Base-by-base conservation (phyloP, 768 basidiomycete species). In the Auriscalpium orientale region DNA sequence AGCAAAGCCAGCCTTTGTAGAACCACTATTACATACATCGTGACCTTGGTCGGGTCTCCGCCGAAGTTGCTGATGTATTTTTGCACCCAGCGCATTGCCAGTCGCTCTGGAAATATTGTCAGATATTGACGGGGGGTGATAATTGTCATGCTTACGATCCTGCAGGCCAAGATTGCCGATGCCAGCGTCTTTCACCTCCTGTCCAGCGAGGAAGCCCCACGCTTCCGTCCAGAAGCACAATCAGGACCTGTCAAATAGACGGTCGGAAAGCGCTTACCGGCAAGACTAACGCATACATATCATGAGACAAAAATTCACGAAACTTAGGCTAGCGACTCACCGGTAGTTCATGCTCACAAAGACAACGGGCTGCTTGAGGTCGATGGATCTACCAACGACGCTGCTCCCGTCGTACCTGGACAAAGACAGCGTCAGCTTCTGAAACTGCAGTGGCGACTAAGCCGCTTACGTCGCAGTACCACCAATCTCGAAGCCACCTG, bases 161-260 rank as follows among this genome's bases (percentile, higher is more conserved):
- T 68, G 71, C 8, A 84, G 66, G 10, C 82, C 82, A 15, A 81
- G 65, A 60, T 83, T 82, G 16, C 71, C 72, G 16, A 71, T 52
- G 1, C 71, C 71, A 8, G 73, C 74, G 0, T 62, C 68, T 51
- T 70, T 68, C 0, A 76, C 70, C 55, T 77, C 76, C 38, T 72
- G 62, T 15, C 76, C 64, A 8, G 69, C 71, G 16, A 77, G 50
- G 59, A 78, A 78, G 1, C 77, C 77, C 44, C 72, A 72, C 0
- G 70, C 75, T 71, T 47, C 13, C 33, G 10, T 11, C 34, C 37
- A 52, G 35, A 40, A 16, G 16, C 15, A 8, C 36, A n/a, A 10
- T 10, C n/a, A 33, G 18, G 10, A 40, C 20, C 12, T 12, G 20
- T 15, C 16, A 16, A 15, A 36, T 1, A 40, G 3, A 13, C 20